Percentiles rank a stretch among this genome's conserved stretches.
Evolutionary conservation across 306 rosid species (phyloP).

Genomic region (Fagus crenata): DNA sequence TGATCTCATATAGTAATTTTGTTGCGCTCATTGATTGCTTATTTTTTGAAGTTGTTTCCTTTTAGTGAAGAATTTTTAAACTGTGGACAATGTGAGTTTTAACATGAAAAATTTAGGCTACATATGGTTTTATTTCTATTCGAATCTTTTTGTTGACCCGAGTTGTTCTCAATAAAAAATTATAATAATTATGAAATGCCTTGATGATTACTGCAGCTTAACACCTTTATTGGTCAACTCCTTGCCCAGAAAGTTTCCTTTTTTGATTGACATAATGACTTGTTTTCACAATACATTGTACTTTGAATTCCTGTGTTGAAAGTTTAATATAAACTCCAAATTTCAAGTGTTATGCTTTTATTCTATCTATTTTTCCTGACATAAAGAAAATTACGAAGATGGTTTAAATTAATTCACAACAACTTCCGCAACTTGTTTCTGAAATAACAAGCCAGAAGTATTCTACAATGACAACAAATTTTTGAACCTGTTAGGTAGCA

Average conservation of each 20-base stretch:
- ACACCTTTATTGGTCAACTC: background rate
- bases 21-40: constrained; percentile 27
- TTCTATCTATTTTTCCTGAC: background rate
- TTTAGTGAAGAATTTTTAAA: constrained; percentile 8
- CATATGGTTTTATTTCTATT: background rate
- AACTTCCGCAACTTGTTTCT: background rate
- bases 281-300: background rate
- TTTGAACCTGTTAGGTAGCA: background rate
- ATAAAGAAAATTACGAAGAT: background rate
- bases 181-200: background rate
- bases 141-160: background rate
- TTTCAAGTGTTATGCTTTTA: background rate
- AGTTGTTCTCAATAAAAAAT: background rate
- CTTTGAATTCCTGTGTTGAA: background rate
- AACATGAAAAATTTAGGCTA: constrained; percentile 15
- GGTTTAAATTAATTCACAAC: background rate
- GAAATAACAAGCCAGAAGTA: background rate
- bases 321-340: background rate
- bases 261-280: background rate
- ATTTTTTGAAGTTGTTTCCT: constrained; percentile 2
- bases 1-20: constrained; percentile 37
- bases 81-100: background rate
- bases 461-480: background rate
- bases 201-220: background rate
- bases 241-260: background rate